A percentile compares a stretch with the other conserved stretches of the same genome.
Evolutionary conservation across 495 filamentous ascomycete species (phyloP).

Genomic region (Hypoxylon perforatum): DNA sequence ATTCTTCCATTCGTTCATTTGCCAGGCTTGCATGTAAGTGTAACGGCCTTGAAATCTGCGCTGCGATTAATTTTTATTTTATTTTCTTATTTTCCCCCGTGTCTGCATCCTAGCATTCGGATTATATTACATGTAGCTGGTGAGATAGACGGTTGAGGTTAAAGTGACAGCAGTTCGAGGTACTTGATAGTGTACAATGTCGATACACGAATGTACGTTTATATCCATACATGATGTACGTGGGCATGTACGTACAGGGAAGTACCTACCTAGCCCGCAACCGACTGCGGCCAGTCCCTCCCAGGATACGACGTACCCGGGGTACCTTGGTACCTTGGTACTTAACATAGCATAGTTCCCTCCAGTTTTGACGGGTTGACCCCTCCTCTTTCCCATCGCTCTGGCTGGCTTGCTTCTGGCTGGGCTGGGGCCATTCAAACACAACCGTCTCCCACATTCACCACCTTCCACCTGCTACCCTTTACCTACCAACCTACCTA

Average conservation of each 20-base stretch:
- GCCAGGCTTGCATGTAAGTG: slow-evolving; percentile 11
- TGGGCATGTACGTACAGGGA: slow-evolving; percentile 6
- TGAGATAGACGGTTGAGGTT: no score
- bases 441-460: slow-evolving; percentile 41
- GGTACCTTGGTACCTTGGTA: slow-evolving; percentile 23
- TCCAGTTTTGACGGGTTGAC: slow-evolving; percentile 24
- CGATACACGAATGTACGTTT: slow-evolving; percentile 14
- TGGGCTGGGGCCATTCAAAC: slow-evolving; percentile 33
- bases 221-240: not conserved
- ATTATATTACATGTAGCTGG: slow-evolving; percentile 3
- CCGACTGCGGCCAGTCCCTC: slow-evolving; percentile 39
- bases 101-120: not conserved
- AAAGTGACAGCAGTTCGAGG: no score
- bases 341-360: slow-evolving; percentile 25
- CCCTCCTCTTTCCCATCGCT: slow-evolving; percentile 29
- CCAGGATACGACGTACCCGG: slow-evolving; percentile 23
- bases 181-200: no score
- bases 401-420: slow-evolving; percentile 18
- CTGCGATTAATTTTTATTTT: slow-evolving; percentile 22
- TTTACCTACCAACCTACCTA: slow-evolving; percentile 20
- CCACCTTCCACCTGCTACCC: slow-evolving; percentile 22
- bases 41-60: slow-evolving; percentile 8
- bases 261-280: slow-evolving; percentile 25
- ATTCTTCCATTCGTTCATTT: slow-evolving; percentile 17
- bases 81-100: not conserved